Evolutionary conservation across 78 protist genomes (phyloP), one percentile per base, ranked within the genome.

Genomic region (Tieghemostelium lacteum): DNA sequence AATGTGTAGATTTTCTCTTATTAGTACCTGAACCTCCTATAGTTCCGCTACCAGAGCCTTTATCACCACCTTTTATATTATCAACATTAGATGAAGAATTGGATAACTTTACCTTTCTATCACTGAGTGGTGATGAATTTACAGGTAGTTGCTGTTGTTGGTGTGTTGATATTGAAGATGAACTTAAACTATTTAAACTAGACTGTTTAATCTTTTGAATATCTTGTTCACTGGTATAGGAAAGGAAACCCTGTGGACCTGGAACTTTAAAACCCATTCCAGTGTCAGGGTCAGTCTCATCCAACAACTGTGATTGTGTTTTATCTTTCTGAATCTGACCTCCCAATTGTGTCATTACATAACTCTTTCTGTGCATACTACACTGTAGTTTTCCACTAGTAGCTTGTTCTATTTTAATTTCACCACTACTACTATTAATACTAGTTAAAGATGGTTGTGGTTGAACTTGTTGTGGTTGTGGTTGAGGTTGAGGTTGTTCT

Each of bases 161-260:
- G 7, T 0, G 2, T 14, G 87, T 10, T 49, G 66, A 5, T 0
- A 78, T 58, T 29, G 91, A 16, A 65, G 88, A 19, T 4, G 10
- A 5, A 5, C 10, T 19, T 57, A 8, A n/a, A n/a, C 34, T n/a
- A 7, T 7, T 19, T 19, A 57, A n/a, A n/a, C 4, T 19, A 63
- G 42, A 33, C 8, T 24, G 33, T 6, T 3, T 2, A 19, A 2
- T 19, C 22, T 33, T 12, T n/a, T 73, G 34, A 22, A 37, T 57
- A 37, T 8, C 28, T 8, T 42, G 28, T 20, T 40, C 67, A 42
- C 55, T 37, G n/a, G 52, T 65, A 60, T 69, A 83, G 20, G 49
- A 36, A 14, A 83, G 63, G 69, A 83, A 83, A 20, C 91, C 91
- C 52, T 83, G 91, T 54, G 91, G 91, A 17, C 91, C 91, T 22